A percentile compares a stretch with the other conserved stretches of the same genome.
Evolutionary conservation across 352 stramenopile species (phyloP).

Genomic region (Globisporangium parvum): DNA sequence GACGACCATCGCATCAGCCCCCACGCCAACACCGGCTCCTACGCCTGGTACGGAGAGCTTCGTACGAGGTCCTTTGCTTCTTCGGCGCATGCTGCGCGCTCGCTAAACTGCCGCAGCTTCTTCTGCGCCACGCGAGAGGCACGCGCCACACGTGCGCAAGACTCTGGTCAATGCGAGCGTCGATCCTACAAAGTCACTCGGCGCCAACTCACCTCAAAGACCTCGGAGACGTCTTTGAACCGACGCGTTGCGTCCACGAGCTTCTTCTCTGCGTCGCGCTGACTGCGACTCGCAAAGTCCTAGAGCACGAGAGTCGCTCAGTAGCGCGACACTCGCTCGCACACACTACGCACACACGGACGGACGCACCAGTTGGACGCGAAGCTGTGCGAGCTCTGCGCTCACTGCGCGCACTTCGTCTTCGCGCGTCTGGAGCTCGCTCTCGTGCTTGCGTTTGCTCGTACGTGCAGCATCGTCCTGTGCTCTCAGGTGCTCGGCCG

Average conservation of each 20-base stretch:
- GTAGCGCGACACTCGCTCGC: neutral
- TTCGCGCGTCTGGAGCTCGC: slow-evolving; percentile 37
- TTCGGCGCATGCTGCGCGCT: slow-evolving; percentile 43
- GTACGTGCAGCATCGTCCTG: slow-evolving; percentile 34
- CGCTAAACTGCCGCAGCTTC: slow-evolving; percentile 24
- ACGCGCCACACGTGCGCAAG: too few relatives aligned
- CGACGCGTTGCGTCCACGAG: slow-evolving; percentile 28
- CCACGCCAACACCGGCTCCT: neutral
- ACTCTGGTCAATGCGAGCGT: too few relatives aligned
- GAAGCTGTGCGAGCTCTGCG: slow-evolving; percentile 41
- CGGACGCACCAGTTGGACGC: slow-evolving; percentile 36
- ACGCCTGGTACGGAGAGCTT: neutral
- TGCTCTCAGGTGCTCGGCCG: slow-evolving; percentile 38
- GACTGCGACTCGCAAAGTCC: slow-evolving; percentile 34
- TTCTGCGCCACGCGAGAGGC: slow-evolving; percentile 3
- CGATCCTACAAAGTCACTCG: too few relatives aligned
- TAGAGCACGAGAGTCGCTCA: slow-evolving; percentile 5
- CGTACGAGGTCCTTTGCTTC: slow-evolving; percentile 55
- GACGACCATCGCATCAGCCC: neutral
- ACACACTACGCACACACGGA: neutral
- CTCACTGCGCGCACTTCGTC: slow-evolving; percentile 44
- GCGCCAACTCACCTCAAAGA: slow-evolving; percentile 59
- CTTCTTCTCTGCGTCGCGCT: slow-evolving; percentile 53
- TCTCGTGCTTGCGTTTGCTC: slow-evolving; percentile 28
- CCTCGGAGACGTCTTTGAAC: slow-evolving; percentile 29